phyloP scores from a whole-genome alignment of 306 rosid genomes.

The Pyrus betulifolia region DNA sequence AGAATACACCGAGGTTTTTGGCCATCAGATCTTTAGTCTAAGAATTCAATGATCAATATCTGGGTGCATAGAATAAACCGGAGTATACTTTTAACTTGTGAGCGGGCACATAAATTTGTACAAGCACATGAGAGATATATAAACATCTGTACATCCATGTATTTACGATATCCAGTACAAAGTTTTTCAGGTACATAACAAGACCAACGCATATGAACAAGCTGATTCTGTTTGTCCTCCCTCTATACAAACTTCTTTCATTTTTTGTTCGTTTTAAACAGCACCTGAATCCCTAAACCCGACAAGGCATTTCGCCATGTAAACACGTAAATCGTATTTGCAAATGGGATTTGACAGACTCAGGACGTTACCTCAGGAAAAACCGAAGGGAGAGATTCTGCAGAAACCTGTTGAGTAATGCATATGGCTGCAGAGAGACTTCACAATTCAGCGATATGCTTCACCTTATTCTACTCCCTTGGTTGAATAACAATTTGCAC shows the following conservation, averaged over 20 bases:
- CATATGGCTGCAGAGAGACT: slow-evolving; percentile 46
- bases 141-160: slow-evolving; percentile 27
- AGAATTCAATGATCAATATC: too few relatives aligned
- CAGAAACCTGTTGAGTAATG: slow-evolving; percentile 33
- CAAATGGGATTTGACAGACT: slow-evolving; percentile 31
- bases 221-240: slow-evolving; percentile 14
- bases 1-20: too few relatives aligned
- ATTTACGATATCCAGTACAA: slow-evolving; percentile 4
- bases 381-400: slow-evolving; percentile 38
- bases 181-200: background rate
- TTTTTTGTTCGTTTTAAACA: background rate
- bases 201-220: slow-evolving; percentile 11
- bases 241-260: slow-evolving; percentile 29
- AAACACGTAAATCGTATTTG: slow-evolving; percentile 28
- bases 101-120: too few relatives aligned
- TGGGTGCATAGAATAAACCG: too few relatives aligned
- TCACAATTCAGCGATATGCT: slow-evolving; percentile 44
- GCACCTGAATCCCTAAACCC: slow-evolving; percentile 10
- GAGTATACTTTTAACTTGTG: too few relatives aligned
- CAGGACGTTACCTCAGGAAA: slow-evolving; percentile 19
- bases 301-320: slow-evolving; percentile 23
- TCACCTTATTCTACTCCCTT: slow-evolving; percentile 51
- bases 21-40: too few relatives aligned
- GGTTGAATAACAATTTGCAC: slow-evolving; percentile 42
- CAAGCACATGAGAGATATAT: background rate